These are phyloP conservation scores for Vanrija humicola DNA, from an alignment of 1,284 basidiomycete genomes.

Conservation along the genomic window DNA sequence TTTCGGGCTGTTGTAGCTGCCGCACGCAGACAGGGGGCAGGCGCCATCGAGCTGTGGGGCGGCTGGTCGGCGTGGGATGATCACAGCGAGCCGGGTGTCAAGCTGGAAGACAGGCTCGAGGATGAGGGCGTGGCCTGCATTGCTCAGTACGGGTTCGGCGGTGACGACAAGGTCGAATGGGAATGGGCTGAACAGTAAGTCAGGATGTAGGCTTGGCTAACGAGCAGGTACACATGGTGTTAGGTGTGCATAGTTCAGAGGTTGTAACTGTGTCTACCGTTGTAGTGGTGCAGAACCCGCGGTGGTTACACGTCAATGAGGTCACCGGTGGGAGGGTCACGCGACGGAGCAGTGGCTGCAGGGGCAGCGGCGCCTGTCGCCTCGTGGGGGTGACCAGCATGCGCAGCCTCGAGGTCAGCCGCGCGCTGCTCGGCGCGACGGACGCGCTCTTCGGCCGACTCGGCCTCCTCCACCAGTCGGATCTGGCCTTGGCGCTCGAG, in stretches of 20 bases:
- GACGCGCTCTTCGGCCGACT: constrained; percentile 3
- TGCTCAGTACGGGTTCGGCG: constrained; percentile 5
- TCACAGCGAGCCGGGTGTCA: not conserved
- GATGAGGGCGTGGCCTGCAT: not conserved
- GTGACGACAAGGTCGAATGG: constrained; percentile 9
- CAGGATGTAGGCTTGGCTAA: not conserved
- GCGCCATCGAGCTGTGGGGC: constrained; percentile 13
- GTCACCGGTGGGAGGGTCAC: no score
- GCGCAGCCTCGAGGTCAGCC: no score
- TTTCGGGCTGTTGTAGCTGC: constrained; percentile 3
- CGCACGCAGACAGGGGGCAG: constrained; percentile 2
- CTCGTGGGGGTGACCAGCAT: no score
- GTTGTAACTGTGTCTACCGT: no score
- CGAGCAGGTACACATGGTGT: not conserved
- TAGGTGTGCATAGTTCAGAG: not conserved
- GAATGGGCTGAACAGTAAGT: constrained; percentile 10
- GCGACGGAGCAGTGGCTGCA: no score
- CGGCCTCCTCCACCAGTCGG: constrained; percentile 46
- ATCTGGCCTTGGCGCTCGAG: constrained; percentile 44
- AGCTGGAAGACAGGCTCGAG: not conserved
- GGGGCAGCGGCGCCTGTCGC: no score
- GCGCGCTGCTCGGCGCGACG: no score
- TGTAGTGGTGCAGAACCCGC: no score
- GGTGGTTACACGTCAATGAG: no score
- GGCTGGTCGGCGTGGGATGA: constrained; percentile 1